Conservation (phyloP, 495 filamentous ascomycete species). For the Penicillium pulvis region DNA sequence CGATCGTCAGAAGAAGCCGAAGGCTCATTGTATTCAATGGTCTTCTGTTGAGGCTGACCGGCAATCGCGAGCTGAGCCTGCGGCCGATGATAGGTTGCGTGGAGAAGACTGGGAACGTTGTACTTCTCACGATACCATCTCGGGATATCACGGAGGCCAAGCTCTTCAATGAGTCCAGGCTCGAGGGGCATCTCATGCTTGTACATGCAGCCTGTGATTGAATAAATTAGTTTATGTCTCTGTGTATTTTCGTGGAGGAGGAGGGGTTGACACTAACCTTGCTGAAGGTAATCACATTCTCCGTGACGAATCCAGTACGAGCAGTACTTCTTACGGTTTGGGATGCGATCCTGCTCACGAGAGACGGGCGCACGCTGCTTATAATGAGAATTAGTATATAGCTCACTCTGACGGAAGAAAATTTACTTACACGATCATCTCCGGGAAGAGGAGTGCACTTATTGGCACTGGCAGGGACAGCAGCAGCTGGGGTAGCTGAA, state of each 20-base stretch:
- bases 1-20: background rate
- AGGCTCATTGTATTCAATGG: background rate
- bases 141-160: slow-evolving; percentile 62
- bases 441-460: background rate
- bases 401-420: background rate
- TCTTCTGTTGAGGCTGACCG: slow-evolving; percentile 11
- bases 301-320: slow-evolving; percentile 85
- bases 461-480: background rate
- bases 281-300: slow-evolving; percentile 79
- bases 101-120: slow-evolving; percentile 33
- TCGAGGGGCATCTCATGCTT: slow-evolving; percentile 84
- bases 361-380: background rate
- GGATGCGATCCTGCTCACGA: background rate
- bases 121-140: slow-evolving; percentile 57
- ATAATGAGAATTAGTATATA: background rate
- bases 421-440: background rate
- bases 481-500: background rate
- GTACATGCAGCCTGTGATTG: slow-evolving; percentile 65
- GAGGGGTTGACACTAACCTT: slow-evolving; percentile 46
- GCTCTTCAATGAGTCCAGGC: slow-evolving; percentile 53
- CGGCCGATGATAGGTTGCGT: slow-evolving; percentile 1
- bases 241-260: background rate
- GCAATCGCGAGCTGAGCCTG: slow-evolving; percentile 3
- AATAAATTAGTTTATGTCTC: slow-evolving; percentile 7
- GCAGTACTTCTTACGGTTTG: slow-evolving; percentile 71